Conservation (phyloP, 1,284 basidiomycete genomes). For the Sparassis latifolia region DNA sequence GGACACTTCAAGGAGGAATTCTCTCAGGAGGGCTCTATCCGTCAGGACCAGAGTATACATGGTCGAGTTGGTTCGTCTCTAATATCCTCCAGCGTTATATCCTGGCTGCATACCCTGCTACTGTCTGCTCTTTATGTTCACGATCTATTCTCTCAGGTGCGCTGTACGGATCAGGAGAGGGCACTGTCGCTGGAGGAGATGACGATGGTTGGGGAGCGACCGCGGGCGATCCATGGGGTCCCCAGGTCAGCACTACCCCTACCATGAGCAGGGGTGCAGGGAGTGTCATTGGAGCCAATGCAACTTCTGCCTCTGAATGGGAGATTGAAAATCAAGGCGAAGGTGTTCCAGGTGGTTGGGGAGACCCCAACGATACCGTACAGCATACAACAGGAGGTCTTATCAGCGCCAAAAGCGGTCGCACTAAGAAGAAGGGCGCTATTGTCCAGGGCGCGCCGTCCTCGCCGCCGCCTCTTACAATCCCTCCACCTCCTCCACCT, state of each 20-base stretch:
- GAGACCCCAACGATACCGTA: not conserved
- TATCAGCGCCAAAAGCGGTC: not conserved
- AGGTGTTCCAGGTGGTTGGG: not conserved
- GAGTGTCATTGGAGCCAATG: not conserved
- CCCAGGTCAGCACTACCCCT: not conserved
- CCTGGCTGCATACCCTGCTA: too few species aligned
- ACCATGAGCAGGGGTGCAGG: not conserved
- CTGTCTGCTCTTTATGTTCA: too few species aligned
- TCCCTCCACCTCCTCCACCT: not conserved
- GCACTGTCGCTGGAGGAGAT: not conserved
- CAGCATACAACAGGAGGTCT: not conserved
- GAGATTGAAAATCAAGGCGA: not conserved
- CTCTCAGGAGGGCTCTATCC: too few species aligned
- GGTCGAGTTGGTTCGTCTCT: too few species aligned
- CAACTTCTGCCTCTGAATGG: not conserved
- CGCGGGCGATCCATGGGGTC: not conserved
- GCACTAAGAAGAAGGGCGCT: not conserved
- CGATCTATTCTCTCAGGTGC: too few species aligned
- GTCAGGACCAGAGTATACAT: too few species aligned
- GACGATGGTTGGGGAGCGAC: not conserved
- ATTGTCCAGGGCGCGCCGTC: not conserved
- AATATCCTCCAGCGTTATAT: too few species aligned
- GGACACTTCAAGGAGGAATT: too few species aligned
- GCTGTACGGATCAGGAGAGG: not conserved
- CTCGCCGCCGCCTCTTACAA: too few species aligned